Percentiles rank a stretch among this genome's conserved stretches.
These are phyloP conservation scores for Huntiella savannae DNA, from an alignment of 2,329 filamentous ascomycete genomes.

Conservation along the genomic window DNA sequence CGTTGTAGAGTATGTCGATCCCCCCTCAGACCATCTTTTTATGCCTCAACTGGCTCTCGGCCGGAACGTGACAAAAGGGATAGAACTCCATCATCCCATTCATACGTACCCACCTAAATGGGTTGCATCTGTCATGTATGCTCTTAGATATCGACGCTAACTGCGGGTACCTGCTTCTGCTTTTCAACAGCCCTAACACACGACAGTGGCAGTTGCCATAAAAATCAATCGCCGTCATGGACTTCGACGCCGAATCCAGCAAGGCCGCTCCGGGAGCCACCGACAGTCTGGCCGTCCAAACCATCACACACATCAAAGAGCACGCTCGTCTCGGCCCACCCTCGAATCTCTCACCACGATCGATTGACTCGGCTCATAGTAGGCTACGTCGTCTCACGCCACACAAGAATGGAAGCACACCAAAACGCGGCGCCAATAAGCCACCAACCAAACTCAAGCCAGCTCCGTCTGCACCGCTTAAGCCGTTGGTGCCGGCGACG, in stretches of 20 bases:
- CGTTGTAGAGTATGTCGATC: slow-evolving; percentile 9
- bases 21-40: neutral
- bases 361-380: slow-evolving; percentile 9
- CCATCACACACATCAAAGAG: slow-evolving; percentile 5
- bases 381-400: slow-evolving; percentile 6
- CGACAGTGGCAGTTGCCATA: too few species aligned
- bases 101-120: neutral
- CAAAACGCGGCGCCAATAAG: neutral
- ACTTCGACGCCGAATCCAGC: too few species aligned
- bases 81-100: neutral
- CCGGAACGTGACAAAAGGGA: neutral
- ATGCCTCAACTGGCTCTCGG: neutral
- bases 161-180: too few species aligned
- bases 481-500: slow-evolving; percentile 12
- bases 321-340: slow-evolving; percentile 1
- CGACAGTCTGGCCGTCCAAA: neutral
- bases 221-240: too few species aligned
- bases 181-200: too few species aligned
- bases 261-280: too few species aligned
- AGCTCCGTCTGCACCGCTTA: slow-evolving; percentile 10
- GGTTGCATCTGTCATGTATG: too few species aligned
- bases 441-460: slow-evolving; percentile 8
- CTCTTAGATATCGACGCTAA: too few species aligned
- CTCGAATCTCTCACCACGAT: slow-evolving; percentile 3
- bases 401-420: neutral